Evolutionary conservation across 768 basidiomycete species (phyloP).

Genomic region (Leccinum fibrillosum): DNA sequence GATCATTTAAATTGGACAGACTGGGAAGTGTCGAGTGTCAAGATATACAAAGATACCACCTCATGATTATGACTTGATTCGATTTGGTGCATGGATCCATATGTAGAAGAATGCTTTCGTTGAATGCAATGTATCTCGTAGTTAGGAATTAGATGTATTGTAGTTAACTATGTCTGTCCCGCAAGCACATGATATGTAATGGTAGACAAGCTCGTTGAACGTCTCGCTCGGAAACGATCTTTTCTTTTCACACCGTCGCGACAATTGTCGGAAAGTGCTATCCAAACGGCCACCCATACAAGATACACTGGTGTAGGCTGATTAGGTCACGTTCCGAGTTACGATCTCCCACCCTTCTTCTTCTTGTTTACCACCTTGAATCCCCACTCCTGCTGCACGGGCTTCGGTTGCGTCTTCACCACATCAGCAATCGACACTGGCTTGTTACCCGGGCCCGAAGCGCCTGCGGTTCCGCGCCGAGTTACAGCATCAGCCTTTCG

Average conservation of each 20-base stretch:
- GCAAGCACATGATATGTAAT: neutral
- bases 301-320: conserved; percentile 5
- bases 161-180: conserved; percentile 10
- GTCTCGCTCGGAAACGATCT: neutral
- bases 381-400: conserved; percentile 74
- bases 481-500: conserved; percentile 78
- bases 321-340: conserved; percentile 12
- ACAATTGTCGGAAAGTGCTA: conserved; percentile 11
- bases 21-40: conserved; percentile 78
- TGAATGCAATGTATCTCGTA: conserved; percentile 14
- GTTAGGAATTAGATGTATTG: conserved; percentile 21
- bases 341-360: conserved; percentile 74
- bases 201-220: neutral
- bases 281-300: conserved; percentile 23
- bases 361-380: conserved; percentile 97
- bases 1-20: conserved; percentile 39
- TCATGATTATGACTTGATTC: conserved; percentile 11
- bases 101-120: conserved; percentile 9
- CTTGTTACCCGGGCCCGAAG: conserved; percentile 39
- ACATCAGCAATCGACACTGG: conserved; percentile 81
- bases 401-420: conserved; percentile 84
- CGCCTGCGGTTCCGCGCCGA: conserved; percentile 45
- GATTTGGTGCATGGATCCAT: conserved; percentile 1
- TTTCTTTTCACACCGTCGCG: neutral
- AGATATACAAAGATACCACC: conserved; percentile 57